Evolutionary conservation across 495 filamentous ascomycete genomes (phyloP), one percentile per base, ranked within the genome.

Genomic region (Penicillium taxi): DNA sequence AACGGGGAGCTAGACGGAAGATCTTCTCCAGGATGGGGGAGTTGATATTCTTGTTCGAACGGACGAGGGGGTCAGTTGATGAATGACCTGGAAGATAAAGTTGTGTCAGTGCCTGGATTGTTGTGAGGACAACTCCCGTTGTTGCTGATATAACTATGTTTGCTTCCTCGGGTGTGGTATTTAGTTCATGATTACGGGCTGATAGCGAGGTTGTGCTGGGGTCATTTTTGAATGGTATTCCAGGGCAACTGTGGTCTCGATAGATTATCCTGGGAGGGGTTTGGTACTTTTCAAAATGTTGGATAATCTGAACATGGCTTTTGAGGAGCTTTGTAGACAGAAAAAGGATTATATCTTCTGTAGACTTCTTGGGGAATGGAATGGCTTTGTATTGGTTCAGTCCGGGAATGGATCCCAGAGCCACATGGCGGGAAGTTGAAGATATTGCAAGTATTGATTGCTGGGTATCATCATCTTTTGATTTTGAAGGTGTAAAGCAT

Each of bases 101-200:
- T 48, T 94, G 87, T 21, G 82, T 84, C 32, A 84, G 75, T 44
- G 78, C 75, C 44, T 88, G 77, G 5, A 87, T 64, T 1, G 78
- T 84, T 7, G 84, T 84, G 5, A 81, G 49, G 7, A 93, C 50
- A 9, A 94, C 61, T 1, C 83, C 86, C 0, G 75, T 81, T 2
- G 64, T 63, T 0, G 85, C 78, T 0, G 86, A 86, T 28, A 89
- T 44, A 20, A 83, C 76, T 9, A 94, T 43, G 52, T 94, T 88
- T 7, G 84, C 84, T 56, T 94, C 87, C 13, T 16, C 15, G 15
- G 31, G 22, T 26, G 14, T n/a, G 2, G 7, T 6, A 9, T 24
- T 9, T 7, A 6, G n/a, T 3, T 32, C 9, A 3, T 3, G 5
- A 0, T n/a, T n/a, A 18, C 5, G 6, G 12, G 31, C 2, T 4